Conservation (phyloP, 1,139 yeast species). For the Eremothecium sinecaudum region DNA sequence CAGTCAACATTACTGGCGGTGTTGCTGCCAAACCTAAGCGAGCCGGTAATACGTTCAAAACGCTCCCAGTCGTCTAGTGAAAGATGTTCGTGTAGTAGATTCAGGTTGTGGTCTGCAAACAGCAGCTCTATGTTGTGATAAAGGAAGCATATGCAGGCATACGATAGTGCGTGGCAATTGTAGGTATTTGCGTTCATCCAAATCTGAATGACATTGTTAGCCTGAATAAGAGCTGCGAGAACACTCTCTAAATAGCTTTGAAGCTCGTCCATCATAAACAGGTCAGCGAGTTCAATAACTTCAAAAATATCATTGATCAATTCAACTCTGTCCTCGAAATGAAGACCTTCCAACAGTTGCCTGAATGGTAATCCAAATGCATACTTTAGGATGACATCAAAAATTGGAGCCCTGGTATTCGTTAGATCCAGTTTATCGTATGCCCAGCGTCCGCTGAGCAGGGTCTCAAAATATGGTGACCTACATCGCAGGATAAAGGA, state of each 20-base stretch:
- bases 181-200: conserved; percentile 46
- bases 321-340: conserved; percentile 19
- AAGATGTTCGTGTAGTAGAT: conserved; percentile 21
- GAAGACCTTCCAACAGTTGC: conserved; percentile 38
- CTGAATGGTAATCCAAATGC: conserved; percentile 43
- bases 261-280: conserved; percentile 49
- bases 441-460: conserved; percentile 10
- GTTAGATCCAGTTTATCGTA: conserved; percentile 32
- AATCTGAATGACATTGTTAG: conserved; percentile 53
- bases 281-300: conserved; percentile 55
- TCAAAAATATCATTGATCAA: conserved; percentile 51
- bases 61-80: conserved; percentile 27
- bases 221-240: conserved; percentile 48
- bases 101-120: conserved; percentile 41
- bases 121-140: conserved; percentile 57
- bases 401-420: conserved; percentile 38
- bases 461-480: conserved; percentile 8
- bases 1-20: not conserved
- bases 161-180: conserved; percentile 46
- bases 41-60: conserved; percentile 20
- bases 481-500: conserved; percentile 30
- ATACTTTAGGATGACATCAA: conserved; percentile 44
- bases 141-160: conserved; percentile 59
- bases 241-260: conserved; percentile 54
- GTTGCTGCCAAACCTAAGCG: not conserved